A percentile compares a stretch with the other conserved stretches of the same genome.
Conservation (phyloP, 108 stramenopile genomes). For the Nannochloropsis oceanica region DNA sequence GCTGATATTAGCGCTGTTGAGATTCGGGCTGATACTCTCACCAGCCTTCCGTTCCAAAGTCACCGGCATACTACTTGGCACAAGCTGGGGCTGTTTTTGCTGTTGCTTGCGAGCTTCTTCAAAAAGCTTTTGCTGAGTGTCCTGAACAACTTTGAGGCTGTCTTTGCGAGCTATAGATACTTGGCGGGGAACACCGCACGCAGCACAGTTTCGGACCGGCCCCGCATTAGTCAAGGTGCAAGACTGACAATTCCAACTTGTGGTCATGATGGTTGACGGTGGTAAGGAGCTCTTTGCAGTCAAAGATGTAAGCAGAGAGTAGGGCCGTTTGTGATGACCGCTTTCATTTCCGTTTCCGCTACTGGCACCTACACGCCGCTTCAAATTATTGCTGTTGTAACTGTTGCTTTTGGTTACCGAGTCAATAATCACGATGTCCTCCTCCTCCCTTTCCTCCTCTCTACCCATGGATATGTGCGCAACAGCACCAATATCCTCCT, state of each 20-base stretch:
- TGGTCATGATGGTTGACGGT: no score
- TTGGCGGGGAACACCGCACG: neutral
- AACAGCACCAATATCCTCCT: no score
- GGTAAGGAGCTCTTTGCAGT: neutral
- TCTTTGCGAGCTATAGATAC: neutral
- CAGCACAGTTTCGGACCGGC: neutral
- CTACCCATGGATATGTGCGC: neutral
- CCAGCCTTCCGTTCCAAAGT: slow-evolving; percentile 4
- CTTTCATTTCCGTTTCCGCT: neutral
- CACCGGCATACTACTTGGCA: neutral
- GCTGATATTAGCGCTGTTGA: no score
- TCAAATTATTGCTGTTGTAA: neutral
- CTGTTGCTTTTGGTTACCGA: neutral
- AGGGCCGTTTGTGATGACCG: neutral
- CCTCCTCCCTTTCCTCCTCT: neutral
- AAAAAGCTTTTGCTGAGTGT: neutral
- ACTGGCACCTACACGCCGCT: neutral
- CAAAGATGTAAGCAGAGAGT: neutral
- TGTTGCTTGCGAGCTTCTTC: neutral
- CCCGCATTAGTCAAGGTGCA: neutral
- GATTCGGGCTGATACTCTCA: no score
- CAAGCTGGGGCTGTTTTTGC: neutral
- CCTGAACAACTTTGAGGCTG: neutral
- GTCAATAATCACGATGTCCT: neutral
- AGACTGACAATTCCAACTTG: neutral